These are phyloP conservation scores for Ophiostoma ips DNA, from an alignment of 2,329 filamentous ascomycete genomes.

Conservation along the genomic window DNA sequence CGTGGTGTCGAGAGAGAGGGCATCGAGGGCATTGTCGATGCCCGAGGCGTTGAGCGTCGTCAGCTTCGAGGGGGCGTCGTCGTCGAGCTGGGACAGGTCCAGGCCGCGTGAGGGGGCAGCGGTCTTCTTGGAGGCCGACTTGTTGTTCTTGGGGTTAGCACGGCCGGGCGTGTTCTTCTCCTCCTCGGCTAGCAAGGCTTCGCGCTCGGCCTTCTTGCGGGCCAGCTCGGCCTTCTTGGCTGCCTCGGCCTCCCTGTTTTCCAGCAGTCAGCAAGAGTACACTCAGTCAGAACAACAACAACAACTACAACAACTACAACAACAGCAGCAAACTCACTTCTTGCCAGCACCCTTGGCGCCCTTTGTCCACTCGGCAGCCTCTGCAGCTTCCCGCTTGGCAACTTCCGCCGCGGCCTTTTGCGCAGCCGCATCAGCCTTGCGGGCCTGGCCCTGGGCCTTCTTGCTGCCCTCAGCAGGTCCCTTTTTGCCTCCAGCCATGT, in stretches of 20 bases:
- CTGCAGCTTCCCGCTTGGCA: constrained; percentile 48
- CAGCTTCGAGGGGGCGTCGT: constrained; percentile 28
- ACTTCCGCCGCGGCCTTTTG: constrained; percentile 62
- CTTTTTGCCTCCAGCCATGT: constrained; percentile 48
- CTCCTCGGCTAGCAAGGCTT: constrained; percentile 70
- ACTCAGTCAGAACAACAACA: neutral
- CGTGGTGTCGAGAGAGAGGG: constrained; percentile 47
- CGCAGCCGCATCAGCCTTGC: constrained; percentile 81
- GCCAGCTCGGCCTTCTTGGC: constrained; percentile 71
- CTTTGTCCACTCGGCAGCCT: constrained; percentile 69
- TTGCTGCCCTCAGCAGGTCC: constrained; percentile 72
- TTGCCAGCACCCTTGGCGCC: constrained; percentile 75
- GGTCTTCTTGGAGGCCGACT: constrained; percentile 52
- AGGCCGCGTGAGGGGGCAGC: constrained; percentile 42
- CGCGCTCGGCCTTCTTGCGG: constrained; percentile 84
- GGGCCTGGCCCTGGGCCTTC: constrained; percentile 77
- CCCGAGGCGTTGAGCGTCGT: constrained; percentile 63
- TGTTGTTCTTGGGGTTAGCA: constrained; percentile 50
- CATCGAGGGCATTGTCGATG: constrained; percentile 89
- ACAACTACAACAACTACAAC: neutral
- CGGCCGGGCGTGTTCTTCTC: constrained; percentile 50
- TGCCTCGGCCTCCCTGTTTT: constrained; percentile 61
- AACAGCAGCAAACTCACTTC: constrained; percentile 50
- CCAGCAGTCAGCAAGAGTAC: neutral
- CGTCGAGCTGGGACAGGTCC: constrained; percentile 57